Conservation (phyloP, 2,329 filamentous ascomycete species). For the Monilinia fructicola region DNA sequence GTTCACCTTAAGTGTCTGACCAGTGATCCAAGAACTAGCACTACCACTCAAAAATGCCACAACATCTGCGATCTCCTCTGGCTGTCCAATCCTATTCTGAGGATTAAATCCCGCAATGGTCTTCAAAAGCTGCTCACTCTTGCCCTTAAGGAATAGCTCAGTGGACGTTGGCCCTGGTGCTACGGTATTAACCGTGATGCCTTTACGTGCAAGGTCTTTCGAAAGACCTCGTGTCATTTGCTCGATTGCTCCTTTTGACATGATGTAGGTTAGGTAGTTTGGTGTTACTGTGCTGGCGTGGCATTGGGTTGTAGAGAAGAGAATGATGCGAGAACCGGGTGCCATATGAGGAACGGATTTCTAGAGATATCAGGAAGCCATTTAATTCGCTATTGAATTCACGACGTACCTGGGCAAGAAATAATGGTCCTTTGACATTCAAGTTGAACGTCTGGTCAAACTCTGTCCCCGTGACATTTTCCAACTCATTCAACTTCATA, state of each 20-base stretch:
- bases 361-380: constrained; percentile 35
- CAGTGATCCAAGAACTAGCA: constrained; percentile 33
- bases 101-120: constrained; percentile 46
- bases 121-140: constrained; percentile 44
- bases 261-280: constrained; percentile 48
- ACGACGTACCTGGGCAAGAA: constrained; percentile 47
- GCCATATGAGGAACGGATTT: constrained; percentile 54
- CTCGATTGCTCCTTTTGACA: constrained; percentile 55
- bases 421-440: constrained; percentile 59
- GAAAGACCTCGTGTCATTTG: constrained; percentile 52
- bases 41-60: constrained; percentile 44
- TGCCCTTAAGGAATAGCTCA: constrained; percentile 50
- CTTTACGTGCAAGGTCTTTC: constrained; percentile 51
- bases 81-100: constrained; percentile 47
- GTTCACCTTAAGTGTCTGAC: constrained; percentile 36
- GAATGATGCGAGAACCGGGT: constrained; percentile 50
- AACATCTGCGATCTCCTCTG: constrained; percentile 48
- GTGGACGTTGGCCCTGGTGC: constrained; percentile 54
- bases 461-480: constrained; percentile 49
- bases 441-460: constrained; percentile 52
- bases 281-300: constrained; percentile 43
- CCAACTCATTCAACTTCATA: constrained; percentile 51
- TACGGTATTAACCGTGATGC: constrained; percentile 52
- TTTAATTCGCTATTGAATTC: neutral
- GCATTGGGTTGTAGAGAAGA: constrained; percentile 50